Evolutionary conservation across 768 basidiomycete genomes (phyloP).

Genomic region (Tephrocybe sp.): DNA sequence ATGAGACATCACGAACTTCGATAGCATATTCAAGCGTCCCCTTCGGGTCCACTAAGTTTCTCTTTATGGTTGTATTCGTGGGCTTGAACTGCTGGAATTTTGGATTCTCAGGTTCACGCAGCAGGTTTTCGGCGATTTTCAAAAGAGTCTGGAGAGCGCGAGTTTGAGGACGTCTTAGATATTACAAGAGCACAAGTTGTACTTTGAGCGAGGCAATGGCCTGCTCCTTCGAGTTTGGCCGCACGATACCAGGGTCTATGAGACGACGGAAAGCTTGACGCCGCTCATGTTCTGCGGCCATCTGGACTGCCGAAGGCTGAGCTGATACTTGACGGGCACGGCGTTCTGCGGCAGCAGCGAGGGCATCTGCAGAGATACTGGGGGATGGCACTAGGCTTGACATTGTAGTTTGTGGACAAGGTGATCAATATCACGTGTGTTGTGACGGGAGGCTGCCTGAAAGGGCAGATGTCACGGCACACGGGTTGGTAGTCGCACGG

Average conservation of each 20-base stretch:
- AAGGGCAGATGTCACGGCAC: not conserved
- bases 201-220: constrained; percentile 68
- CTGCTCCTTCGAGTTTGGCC: constrained; percentile 64
- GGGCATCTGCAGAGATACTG: constrained; percentile 31
- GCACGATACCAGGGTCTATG: constrained; percentile 75
- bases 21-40: constrained; percentile 81
- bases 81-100: constrained; percentile 77
- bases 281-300: constrained; percentile 57
- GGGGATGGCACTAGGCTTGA: constrained; percentile 4
- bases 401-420: too few relatives aligned
- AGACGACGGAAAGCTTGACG: constrained; percentile 74
- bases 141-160: constrained; percentile 52
- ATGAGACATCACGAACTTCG: constrained; percentile 48
- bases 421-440: too few relatives aligned
- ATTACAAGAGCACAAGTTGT: constrained; percentile 22
- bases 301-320: constrained; percentile 36
- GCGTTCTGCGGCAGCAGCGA: constrained; percentile 48
- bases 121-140: constrained; percentile 70
- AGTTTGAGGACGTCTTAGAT: constrained; percentile 18
- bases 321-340: constrained; percentile 33
- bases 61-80: constrained; percentile 69
- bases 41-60: constrained; percentile 65
- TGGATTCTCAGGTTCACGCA: constrained; percentile 69
- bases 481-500: not conserved
- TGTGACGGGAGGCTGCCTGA: not conserved